phyloP scores from a whole-genome alignment of 768 basidiomycete species.

The Serpula lacrymans region DNA sequence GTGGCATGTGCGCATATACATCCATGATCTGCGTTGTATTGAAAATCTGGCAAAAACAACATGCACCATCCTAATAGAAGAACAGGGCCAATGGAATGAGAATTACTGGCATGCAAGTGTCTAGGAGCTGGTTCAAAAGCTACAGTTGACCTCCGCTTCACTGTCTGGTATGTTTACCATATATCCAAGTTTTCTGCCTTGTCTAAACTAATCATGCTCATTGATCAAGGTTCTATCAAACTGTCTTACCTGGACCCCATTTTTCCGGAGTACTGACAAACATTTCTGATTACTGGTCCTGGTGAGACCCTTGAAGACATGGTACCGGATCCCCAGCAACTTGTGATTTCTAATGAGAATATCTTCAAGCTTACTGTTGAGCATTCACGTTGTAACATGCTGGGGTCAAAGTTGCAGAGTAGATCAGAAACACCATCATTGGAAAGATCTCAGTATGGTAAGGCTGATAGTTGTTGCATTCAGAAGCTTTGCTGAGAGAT shows the following conservation, averaged over 20 bases:
- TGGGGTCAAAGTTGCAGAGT: too few relatives aligned
- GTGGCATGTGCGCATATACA: too few relatives aligned
- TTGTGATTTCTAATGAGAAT: background rate
- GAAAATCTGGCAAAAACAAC: too few relatives aligned
- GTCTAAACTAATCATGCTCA: background rate
- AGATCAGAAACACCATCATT: too few relatives aligned
- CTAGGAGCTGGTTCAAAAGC: background rate
- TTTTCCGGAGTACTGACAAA: background rate
- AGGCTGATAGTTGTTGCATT: too few relatives aligned
- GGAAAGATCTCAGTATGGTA: too few relatives aligned
- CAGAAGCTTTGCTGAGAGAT: too few relatives aligned
- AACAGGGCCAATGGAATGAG: background rate
- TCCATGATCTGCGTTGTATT: too few relatives aligned
- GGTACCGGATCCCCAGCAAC: background rate
- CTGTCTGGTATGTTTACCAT: background rate
- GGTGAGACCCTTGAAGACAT: background rate
- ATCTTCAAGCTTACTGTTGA: background rate
- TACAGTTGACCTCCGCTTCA: background rate
- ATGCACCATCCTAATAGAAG: background rate
- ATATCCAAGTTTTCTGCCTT: background rate
- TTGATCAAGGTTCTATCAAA: background rate
- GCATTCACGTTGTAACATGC: background rate
- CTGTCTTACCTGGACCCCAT: background rate
- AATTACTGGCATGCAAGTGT: background rate
- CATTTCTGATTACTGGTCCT: background rate